Evolutionary conservation across 2,329 filamentous ascomycete species (phyloP), one percentile per base, ranked within the genome.

Genomic region (Cladophialophora psammophila): DNA sequence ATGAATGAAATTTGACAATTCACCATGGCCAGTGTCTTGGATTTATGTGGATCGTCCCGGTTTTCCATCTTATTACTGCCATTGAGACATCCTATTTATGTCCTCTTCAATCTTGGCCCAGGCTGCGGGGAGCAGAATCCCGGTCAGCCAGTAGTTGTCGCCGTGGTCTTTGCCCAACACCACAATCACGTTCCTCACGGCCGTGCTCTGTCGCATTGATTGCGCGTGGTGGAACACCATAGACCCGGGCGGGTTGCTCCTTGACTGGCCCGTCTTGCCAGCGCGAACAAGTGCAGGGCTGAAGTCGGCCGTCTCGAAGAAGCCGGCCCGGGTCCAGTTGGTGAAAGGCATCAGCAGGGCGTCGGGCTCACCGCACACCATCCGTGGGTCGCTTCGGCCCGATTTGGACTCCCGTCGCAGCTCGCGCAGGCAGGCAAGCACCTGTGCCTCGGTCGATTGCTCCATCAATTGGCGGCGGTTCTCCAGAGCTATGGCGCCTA

Each of bases 271-370:
- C 26, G 52, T 34, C 31, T 53, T 18, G 52, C 52, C 52, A 18
- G 52, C 52, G 31, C 52, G 52, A 15, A 54, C 52, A n/a, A 54
- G 18, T 26, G 52, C 52, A 26, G 52, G 52, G 18, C 18, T 34
- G 52, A 54, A 54, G 52, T 54, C 31, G 52, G 31, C 31, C 13
- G 31, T 34, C 8, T 40, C n/a, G 36, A 58, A 58, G 15, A 58
- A 58, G 55, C n/a, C 34, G 32, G 55, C 55, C n/a, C 36, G 13
- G 2, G 55, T 58, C 55, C 55, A 58, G 55, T 58, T 58, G 55
- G 55, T 38, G 35, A 36, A 58, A 26, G 36, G 32, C 55, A 58
- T 40, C 32, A 58, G 35, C 32, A 36, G 32, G 55, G 55, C 36
- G 32, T 40, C n/a, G 32, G 34, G n/a, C n/a, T 58, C 34, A n/a